A percentile compares a stretch with the other conserved stretches of the same genome.
Evolutionary conservation across 2,329 filamentous ascomycete genomes (phyloP).

Genomic region (Lanzia echinophila): DNA sequence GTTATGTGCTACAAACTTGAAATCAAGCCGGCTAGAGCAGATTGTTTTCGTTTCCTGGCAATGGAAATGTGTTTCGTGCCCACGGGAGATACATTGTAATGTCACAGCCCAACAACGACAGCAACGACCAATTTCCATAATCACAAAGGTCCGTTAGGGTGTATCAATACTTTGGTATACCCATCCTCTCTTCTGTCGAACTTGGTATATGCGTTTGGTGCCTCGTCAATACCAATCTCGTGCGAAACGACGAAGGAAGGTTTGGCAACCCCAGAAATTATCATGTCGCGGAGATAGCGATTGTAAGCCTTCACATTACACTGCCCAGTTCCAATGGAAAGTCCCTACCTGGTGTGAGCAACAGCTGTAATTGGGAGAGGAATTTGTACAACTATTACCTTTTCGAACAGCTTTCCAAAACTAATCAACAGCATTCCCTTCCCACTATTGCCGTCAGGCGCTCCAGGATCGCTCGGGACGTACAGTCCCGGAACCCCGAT

Average conservation of each 20-base stretch:
- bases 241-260: slow-evolving; percentile 62
- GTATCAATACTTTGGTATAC: background rate
- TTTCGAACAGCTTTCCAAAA: slow-evolving; percentile 64
- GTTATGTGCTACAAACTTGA: no score
- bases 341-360: slow-evolving; percentile 37
- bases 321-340: slow-evolving; percentile 54
- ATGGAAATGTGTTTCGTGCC: no score
- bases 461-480: slow-evolving; percentile 50
- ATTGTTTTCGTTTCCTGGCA: no score
- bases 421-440: slow-evolving; percentile 58
- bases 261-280: slow-evolving; percentile 56
- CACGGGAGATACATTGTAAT: no score
- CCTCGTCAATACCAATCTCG: slow-evolving; percentile 56
- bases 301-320: slow-evolving; percentile 66
- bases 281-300: slow-evolving; percentile 57
- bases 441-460: slow-evolving; percentile 51
- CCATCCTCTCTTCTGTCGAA: slow-evolving; percentile 53
- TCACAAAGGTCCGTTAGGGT: background rate
- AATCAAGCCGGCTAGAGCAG: no score
- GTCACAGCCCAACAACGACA: no score
- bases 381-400: slow-evolving; percentile 36
- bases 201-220: slow-evolving; percentile 54
- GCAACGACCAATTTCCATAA: no score
- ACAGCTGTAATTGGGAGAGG: no score
- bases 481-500: slow-evolving; percentile 28